phyloP scores from a whole-genome alignment of 495 filamentous ascomycete genomes.

The Tuber indicum region DNA sequence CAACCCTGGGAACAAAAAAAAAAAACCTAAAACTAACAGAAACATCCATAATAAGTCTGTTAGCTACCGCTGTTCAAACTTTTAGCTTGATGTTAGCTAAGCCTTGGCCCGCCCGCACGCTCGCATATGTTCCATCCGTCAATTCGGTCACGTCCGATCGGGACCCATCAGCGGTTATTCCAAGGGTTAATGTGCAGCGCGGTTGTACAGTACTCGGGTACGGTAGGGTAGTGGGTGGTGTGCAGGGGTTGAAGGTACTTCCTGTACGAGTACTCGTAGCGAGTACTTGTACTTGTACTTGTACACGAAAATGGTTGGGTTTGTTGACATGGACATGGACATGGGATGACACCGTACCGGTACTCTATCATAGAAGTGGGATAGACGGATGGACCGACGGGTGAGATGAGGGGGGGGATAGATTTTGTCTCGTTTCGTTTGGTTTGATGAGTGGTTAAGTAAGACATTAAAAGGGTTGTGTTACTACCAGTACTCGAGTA shows the following conservation, averaged over 20 bases:
- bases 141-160: not conserved
- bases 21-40: not conserved
- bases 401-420: not conserved
- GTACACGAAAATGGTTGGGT: not conserved
- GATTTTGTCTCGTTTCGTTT: not conserved
- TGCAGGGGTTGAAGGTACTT: not conserved
- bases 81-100: not conserved
- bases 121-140: not conserved
- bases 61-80: not conserved
- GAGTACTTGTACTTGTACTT: no score
- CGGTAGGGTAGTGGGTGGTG: not conserved
- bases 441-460: not conserved
- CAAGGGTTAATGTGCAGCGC: not conserved
- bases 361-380: not conserved
- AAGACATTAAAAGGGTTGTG: not conserved
- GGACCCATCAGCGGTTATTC: not conserved
- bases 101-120: not conserved
- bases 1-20: not conserved
- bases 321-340: not conserved
- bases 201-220: not conserved
- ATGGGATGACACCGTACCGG: not conserved
- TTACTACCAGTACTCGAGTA: no score
- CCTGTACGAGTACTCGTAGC: no score
- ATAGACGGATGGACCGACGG: not conserved
- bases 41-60: not conserved